phyloP scores from a whole-genome alignment of 2,329 filamentous ascomycete genomes.

The Emmonsia crescens region DNA sequence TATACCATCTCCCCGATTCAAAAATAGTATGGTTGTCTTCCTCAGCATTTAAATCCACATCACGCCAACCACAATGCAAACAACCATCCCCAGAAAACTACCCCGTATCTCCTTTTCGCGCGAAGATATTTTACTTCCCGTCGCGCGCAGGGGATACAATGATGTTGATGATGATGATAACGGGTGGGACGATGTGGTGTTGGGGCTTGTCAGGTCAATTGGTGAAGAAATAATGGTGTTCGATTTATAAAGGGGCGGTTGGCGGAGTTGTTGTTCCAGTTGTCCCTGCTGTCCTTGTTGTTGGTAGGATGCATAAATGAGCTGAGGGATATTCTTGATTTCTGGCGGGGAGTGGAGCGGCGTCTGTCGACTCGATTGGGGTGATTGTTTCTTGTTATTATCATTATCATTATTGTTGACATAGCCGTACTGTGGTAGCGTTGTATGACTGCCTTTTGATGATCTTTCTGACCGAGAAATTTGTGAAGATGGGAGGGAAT shows the following conservation, averaged over 20 bases:
- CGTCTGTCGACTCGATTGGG: neutral
- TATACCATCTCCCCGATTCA: no score
- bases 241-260: neutral
- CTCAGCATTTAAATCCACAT: slow-evolving; percentile 1
- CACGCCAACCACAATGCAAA: slow-evolving; percentile 1
- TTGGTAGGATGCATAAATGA: neutral
- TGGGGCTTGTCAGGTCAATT: neutral
- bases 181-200: neutral
- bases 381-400: neutral
- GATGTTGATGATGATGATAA: neutral
- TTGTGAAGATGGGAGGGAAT: neutral
- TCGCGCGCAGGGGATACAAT: neutral
- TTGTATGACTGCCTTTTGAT: neutral
- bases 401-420: neutral
- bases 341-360: neutral
- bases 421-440: neutral
- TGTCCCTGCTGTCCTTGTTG: neutral
- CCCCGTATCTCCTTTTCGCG: slow-evolving; percentile 3
- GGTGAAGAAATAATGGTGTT: neutral
- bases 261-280: neutral
- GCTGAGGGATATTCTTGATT: neutral
- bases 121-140: neutral
- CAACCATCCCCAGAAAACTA: slow-evolving; percentile 4
- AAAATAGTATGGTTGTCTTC: no score
- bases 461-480: neutral